Conservation (phyloP, 306 rosid species). For the Acacia melanoxylon region DNA sequence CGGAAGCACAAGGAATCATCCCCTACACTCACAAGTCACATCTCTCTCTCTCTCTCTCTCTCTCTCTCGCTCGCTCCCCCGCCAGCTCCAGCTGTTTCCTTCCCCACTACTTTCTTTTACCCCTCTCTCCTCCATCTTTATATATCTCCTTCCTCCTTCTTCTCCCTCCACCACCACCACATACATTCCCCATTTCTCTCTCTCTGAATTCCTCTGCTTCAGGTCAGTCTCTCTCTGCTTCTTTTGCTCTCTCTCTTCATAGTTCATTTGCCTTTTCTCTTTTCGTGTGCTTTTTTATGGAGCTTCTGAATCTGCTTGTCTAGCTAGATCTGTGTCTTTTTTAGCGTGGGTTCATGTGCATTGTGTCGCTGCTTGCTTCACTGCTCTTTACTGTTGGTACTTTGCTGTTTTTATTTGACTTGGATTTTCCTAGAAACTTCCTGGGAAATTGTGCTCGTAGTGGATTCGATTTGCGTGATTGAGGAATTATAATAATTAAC, state of each 20-base stretch:
- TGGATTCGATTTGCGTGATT: background rate
- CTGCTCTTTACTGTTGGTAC: constrained; percentile 21
- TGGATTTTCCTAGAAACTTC: constrained; percentile 28
- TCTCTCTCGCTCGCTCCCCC: constrained; percentile 19
- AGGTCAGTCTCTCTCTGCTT: constrained; percentile 44
- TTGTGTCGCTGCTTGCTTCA: constrained; percentile 34
- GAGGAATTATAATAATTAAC: background rate
- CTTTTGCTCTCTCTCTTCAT: background rate
- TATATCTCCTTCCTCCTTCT: constrained; percentile 33
- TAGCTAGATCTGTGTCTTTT: constrained; percentile 67
- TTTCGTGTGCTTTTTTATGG: background rate
- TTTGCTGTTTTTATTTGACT: constrained; percentile 23
- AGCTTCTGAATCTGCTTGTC: constrained; percentile 33
- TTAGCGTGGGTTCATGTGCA: constrained; percentile 34
- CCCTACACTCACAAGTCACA: background rate
- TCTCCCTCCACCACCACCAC: constrained; percentile 9
- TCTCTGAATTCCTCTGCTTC: constrained; percentile 65
- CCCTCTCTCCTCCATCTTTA: constrained; percentile 39
- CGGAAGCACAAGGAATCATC: constrained; percentile 5
- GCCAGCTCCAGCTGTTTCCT: constrained; percentile 10
- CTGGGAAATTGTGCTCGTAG: constrained; percentile 8
- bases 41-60: background rate
- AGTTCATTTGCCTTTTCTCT: background rate
- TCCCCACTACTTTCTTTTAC: constrained; percentile 26
- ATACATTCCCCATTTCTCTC: constrained; percentile 40